Conservation (phyloP, 169 alveolate species). For the Eimeria praecox region DNA sequence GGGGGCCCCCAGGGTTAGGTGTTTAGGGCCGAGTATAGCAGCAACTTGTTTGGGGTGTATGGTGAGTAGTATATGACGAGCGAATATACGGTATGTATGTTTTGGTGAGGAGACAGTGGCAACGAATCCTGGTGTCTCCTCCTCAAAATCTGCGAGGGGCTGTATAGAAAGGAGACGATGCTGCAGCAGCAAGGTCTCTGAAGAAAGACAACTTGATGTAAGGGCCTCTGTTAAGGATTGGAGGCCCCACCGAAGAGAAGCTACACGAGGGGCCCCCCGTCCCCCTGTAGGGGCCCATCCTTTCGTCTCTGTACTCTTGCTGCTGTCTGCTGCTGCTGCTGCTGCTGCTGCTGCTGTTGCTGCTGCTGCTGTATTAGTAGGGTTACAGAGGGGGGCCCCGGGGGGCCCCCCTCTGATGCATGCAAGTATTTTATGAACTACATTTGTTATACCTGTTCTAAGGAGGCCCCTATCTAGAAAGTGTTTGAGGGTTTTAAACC, state of each 20-base stretch:
- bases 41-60: conserved; percentile 13
- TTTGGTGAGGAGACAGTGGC: conserved; percentile 51
- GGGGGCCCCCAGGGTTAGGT: neutral
- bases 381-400: neutral
- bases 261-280: conserved; percentile 42
- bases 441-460: neutral
- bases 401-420: no score
- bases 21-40: neutral
- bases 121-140: conserved; percentile 20
- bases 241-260: conserved; percentile 44
- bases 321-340: neutral
- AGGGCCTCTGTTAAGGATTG: conserved; percentile 7
- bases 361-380: no score
- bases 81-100: neutral
- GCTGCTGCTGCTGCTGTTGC: neutral
- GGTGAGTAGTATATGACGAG: conserved; percentile 58
- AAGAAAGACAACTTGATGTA: neutral
- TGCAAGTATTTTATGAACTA: neutral
- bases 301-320: neutral
- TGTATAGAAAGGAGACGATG: neutral
- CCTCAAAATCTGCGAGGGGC: neutral
- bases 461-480: conserved; percentile 51
- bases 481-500: conserved; percentile 3
- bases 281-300: neutral
- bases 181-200: conserved; percentile 16